Conservation (phyloP, 1,139 yeast species). For the Candida sp. region DNA sequence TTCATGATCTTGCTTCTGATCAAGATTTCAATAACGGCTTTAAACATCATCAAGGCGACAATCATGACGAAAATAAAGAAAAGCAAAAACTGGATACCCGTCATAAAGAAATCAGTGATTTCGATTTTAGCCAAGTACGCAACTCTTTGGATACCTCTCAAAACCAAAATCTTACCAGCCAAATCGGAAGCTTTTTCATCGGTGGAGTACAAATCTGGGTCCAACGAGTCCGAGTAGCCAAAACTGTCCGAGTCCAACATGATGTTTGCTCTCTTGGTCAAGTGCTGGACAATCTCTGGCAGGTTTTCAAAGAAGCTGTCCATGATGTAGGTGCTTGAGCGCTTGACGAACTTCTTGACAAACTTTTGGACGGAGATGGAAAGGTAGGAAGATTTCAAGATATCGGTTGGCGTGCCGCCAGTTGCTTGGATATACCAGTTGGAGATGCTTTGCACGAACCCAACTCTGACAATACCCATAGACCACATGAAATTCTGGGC, state of each 20-base stretch:
- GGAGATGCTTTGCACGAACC: conserved; percentile 86
- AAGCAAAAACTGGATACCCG: conserved; percentile 83
- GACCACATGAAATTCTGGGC: conserved; percentile 98
- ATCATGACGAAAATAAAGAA: conserved; percentile 79
- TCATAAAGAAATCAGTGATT: conserved; percentile 82
- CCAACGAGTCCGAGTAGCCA: conserved; percentile 52
- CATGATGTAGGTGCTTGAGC: not conserved
- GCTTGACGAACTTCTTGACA: conserved; percentile 20
- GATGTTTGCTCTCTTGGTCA: conserved; percentile 17
- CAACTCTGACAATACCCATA: conserved; percentile 80
- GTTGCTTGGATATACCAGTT: conserved; percentile 98
- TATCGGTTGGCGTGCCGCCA: conserved; percentile 85
- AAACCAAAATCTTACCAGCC: conserved; percentile 70
- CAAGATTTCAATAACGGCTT: conserved; percentile 74
- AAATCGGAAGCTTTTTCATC: conserved; percentile 64
- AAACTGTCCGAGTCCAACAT: conserved; percentile 39
- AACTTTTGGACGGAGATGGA: conserved; percentile 77
- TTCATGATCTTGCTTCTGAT: conserved; percentile 64
- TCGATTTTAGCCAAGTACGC: conserved; percentile 86
- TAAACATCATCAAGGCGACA: conserved; percentile 67
- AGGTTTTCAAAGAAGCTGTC: conserved; percentile 20
- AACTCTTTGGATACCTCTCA: conserved; percentile 93
- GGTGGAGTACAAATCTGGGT: conserved; percentile 66
- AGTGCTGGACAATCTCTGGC: not conserved
- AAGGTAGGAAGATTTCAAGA: conserved; percentile 56